These are phyloP conservation scores for Chenopodium berlandieri DNA, from an alignment of 148 eudicot species.

Conservation along the genomic window DNA sequence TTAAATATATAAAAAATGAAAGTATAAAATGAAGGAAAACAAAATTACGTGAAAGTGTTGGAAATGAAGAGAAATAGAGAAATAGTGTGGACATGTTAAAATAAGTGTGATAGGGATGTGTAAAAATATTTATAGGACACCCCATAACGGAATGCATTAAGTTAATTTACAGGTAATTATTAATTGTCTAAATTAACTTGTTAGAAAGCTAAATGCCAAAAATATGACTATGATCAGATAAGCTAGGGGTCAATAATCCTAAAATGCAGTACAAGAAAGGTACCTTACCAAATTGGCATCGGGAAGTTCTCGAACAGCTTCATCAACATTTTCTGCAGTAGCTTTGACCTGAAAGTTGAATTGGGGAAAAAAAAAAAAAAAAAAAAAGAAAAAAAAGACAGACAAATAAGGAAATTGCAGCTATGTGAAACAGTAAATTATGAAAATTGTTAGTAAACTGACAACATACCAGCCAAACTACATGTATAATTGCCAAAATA, in stretches of 20 bases:
- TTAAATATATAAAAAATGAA: neutral
- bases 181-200: neutral
- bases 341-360: constrained; percentile 70
- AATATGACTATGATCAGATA: neutral
- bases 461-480: neutral
- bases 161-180: neutral
- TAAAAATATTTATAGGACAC: neutral
- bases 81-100: neutral
- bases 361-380: neutral
- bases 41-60: neutral
- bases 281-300: constrained; percentile 99
- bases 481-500: neutral
- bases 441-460: neutral
- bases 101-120: neutral
- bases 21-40: neutral
- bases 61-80: neutral
- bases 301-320: constrained; percentile 98
- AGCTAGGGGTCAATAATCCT: constrained; percentile 12
- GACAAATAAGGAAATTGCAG: constrained; percentile 14
- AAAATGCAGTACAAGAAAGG: constrained; percentile 42
- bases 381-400: neutral
- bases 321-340: constrained; percentile 94
- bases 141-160: neutral
- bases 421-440: neutral
- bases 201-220: neutral